Percentiles rank a stretch among this genome's conserved stretches.
Conservation (phyloP, 2,329 filamentous ascomycete genomes). For the Fusarium sp. region DNA sequence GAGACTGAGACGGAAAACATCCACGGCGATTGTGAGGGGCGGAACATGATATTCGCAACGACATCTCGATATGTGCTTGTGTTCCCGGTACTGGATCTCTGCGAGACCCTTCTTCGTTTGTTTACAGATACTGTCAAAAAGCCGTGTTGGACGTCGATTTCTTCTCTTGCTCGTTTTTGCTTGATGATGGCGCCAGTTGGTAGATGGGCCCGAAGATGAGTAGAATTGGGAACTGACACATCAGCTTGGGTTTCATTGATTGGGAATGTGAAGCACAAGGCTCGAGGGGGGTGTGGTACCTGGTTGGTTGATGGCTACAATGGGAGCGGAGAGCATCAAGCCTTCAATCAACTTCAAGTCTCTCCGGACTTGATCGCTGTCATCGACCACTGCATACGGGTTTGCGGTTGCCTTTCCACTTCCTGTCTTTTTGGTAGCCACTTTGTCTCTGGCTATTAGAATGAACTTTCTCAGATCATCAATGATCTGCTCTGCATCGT, state of each 20-base stretch:
- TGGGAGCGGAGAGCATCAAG: conserved; percentile 7
- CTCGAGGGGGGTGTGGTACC: neutral
- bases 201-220: neutral
- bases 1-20: conserved; percentile 18
- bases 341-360: conserved; percentile 15
- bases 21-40: neutral
- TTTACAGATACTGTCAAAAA: conserved; percentile 15
- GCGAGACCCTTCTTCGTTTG: conserved; percentile 8
- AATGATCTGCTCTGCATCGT: conserved; percentile 27
- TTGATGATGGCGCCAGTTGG: conserved; percentile 11
- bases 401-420: rapidly evolving
- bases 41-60: conserved; percentile 19
- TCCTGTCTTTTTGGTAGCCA: neutral
- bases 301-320: conserved; percentile 7
- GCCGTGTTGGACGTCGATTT: conserved; percentile 8
- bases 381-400: neutral
- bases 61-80: neutral
- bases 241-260: neutral
- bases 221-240: neutral
- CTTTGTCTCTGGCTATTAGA: conserved; percentile 4
- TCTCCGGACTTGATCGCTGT: neutral
- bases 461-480: conserved; percentile 21
- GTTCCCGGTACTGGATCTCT: neutral
- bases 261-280: neutral
- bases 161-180: conserved; percentile 23